Evolutionary conservation across 129 eudicot species (phyloP).

Genomic region (Flaveria brownii): DNA sequence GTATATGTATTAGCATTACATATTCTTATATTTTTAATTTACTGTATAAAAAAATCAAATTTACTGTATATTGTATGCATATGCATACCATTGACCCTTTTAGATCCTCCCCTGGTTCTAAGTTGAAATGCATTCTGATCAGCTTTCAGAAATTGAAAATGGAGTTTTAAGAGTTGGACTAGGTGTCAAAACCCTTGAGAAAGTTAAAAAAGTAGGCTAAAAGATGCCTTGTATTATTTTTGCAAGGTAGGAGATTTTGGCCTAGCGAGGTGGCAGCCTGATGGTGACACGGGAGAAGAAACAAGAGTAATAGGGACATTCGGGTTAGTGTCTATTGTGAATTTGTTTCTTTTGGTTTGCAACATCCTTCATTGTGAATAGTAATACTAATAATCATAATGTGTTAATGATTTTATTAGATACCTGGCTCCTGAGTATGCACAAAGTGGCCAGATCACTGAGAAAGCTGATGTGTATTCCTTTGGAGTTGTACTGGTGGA

Average conservation of each 20-base stretch:
- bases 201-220: neutral
- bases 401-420: slow-evolving; percentile 40
- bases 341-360: neutral
- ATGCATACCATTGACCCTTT: neutral
- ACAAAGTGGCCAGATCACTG: slow-evolving; percentile 91
- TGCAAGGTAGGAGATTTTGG: slow-evolving; percentile 90
- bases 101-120: neutral
- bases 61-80: neutral
- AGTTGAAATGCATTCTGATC: neutral
- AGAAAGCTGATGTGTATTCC: slow-evolving; percentile 89
- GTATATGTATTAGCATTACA: neutral
- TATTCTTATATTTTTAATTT: neutral
- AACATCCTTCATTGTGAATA: neutral
- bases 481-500: slow-evolving; percentile 88
- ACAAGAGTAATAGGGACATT: slow-evolving; percentile 92
- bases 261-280: slow-evolving; percentile 93
- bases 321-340: slow-evolving; percentile 49
- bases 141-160: neutral
- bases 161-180: slow-evolving; percentile 2
- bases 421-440: slow-evolving; percentile 94
- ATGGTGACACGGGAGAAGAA: slow-evolving; percentile 90
- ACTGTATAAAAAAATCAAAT: neutral
- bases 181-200: neutral
- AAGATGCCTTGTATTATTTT: neutral
- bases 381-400: neutral